Base-by-base conservation (phyloP, 148 eudicot species). In the Vaccinium myrtillus region DNA sequence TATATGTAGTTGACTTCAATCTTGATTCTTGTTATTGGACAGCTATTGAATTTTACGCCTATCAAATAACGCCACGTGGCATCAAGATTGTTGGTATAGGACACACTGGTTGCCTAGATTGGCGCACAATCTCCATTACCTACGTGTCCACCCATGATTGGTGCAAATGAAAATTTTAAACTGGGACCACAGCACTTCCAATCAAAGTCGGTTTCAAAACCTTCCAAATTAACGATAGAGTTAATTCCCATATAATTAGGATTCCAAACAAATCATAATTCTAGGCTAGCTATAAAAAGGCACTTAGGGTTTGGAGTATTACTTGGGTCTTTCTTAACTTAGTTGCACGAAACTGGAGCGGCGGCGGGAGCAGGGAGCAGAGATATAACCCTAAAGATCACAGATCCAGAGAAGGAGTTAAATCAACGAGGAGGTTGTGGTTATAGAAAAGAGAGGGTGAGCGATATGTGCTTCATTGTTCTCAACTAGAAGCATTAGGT, bases 251-350 rank as follows among this genome's bases (percentile, higher is more conserved):
- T 46, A 8, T 10, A 3, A 19, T 3, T 0, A 75, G 78, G 78
- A 75, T 46, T 48, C 78, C 25, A 75, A 46, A 30, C 48, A 18
- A 7, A 43, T 8, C 21, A 19, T 14, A 14, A 2, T 18, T 19
- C 25, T 75, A 46, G 53, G 10, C 78, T 43, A 75, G 10, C 78
- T 43, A 75, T 46, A 75, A 75, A 75, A 75, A 46, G 78, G 27
- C 25, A 7, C 18, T 4, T 19, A 46, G 53, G 25, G 53, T 75
- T 75, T 43, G 23, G 25, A 39, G 49, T 36, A 25, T 69, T 69
- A 2, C 36, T 12, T n/a, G 19, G 4, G 6, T 13, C 46, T 19
- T 59, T 19, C 23, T 6, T 23, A 59, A 21, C 69, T n/a, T 61
- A 8, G 69, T 61, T 3, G 32, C 1, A 11, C 32, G 71, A 65